Base-by-base conservation (phyloP, 148 eudicot species). In the Camellia lanceoleosa region DNA sequence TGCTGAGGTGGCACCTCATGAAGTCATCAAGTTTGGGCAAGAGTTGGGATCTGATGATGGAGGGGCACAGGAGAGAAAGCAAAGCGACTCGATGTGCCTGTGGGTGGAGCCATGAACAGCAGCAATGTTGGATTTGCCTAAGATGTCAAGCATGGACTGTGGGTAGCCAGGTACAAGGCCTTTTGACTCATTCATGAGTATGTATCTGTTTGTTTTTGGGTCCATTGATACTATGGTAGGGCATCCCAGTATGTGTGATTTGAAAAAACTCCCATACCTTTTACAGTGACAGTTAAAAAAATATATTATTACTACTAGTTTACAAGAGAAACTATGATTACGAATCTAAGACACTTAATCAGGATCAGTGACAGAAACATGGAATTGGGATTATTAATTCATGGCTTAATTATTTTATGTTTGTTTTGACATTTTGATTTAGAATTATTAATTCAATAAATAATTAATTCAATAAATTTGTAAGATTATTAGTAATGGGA, bases 131-230 rank as follows among this genome's bases (percentile, higher is more conserved):
- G 90, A 89, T 92, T 90, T 93, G 0, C 99, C 99, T 42, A 96
- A 84, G 3, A 93, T 95, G 83, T 95, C 93, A 3, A 95, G 67
- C 97, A 95, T 93, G 54, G 97, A 93, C 80, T 92, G 93, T 44
- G 98, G 98, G 83, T 95, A 95, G 13, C 98, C 98, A 73, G 98
- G 97, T 41, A 93, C 91, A 67, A 95, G 84, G 42, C 98, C 98
- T 85, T 88, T 95, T 80, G 88, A 75, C 86, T 95, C 98, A 81
- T 89, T 95, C 89, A 93, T 82, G 7, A 95, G 88, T 44, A 95
- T 92, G 83, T 85, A 92, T 79, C 92, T 90, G 77, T 95, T 95
- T 5, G 88, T n/a, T 81, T 95, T 97, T 84, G 93, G 86, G 87
- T 95, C 97, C 96, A 93, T 90, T 23, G 97, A 95, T 10, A 95